Percentiles rank a stretch among this genome's conserved stretches.
Evolutionary conservation across 225 moss, liverwort and hornwort genomes (phyloP).

Genomic region (Marchantia polymorpha): DNA sequence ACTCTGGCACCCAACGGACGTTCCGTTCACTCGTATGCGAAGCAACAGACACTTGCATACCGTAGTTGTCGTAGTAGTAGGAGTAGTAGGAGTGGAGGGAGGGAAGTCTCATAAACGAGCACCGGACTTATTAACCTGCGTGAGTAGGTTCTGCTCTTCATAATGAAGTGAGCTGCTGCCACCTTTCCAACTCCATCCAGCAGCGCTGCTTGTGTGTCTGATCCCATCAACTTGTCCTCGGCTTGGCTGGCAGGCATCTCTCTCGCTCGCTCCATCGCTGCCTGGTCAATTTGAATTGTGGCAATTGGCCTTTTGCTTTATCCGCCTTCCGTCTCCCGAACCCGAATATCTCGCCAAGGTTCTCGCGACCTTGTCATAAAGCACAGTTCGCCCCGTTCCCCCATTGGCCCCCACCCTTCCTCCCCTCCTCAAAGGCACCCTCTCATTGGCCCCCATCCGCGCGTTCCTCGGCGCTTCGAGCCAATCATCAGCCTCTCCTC

Average conservation of each 20-base stretch:
- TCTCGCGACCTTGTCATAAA: not conserved
- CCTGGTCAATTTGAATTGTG: not conserved
- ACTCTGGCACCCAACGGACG: not conserved
- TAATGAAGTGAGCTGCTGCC: constrained; percentile 13
- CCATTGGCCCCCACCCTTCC: no score
- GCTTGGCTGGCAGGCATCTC: constrained; percentile 7
- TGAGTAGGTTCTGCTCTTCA: constrained; percentile 10
- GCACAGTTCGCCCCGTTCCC: not conserved
- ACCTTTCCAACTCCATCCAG: constrained; percentile 5
- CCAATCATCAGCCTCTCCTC: no score
- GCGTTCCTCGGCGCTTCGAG: not conserved
- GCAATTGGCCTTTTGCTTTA: not conserved
- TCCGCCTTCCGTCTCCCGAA: not conserved
- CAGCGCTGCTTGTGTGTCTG: not conserved
- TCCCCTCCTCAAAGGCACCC: not conserved
- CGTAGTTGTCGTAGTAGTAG: no score
- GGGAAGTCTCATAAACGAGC: not conserved
- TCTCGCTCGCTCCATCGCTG: not conserved
- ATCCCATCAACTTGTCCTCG: not conserved
- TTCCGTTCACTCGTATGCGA: not conserved
- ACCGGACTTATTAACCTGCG: constrained; percentile 3
- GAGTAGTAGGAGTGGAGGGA: no score
- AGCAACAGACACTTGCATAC: not conserved
- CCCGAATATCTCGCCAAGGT: not conserved
- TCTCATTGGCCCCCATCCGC: not conserved